A percentile compares a stretch with the other conserved stretches of the same genome.
Conservation (phyloP, 768 basidiomycete species). For the Glaciozyma antarctica region DNA sequence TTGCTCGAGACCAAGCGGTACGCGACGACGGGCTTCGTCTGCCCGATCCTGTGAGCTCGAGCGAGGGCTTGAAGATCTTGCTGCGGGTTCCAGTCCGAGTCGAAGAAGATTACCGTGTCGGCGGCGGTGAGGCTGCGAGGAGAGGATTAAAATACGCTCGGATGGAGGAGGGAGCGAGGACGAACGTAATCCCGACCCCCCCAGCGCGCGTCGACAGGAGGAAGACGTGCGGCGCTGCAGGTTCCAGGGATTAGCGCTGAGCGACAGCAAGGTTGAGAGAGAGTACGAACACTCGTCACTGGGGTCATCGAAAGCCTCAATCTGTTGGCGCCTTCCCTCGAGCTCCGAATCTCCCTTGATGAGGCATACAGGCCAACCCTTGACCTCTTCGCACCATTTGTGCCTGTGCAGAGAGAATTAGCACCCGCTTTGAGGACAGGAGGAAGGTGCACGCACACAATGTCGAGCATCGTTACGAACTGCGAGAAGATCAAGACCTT, state of each 20-base stretch:
- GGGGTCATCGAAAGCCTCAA: slow-evolving; percentile 63
- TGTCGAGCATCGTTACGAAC: slow-evolving; percentile 91
- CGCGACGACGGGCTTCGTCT: slow-evolving; percentile 79
- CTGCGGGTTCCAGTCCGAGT: slow-evolving; percentile 65
- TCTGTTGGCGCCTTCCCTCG: slow-evolving; percentile 36
- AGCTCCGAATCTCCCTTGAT: no score
- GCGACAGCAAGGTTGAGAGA: no score
- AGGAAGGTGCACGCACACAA: slow-evolving; percentile 58
- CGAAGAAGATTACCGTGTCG: slow-evolving; percentile 89
- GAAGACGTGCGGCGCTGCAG: slow-evolving; percentile 49
- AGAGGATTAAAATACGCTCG: no score
- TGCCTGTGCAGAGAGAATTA: slow-evolving; percentile 42
- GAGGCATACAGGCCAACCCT: slow-evolving; percentile 50
- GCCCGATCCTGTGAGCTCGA: slow-evolving; percentile 90
- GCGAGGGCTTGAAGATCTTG: slow-evolving; percentile 79
- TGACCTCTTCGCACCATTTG: slow-evolving; percentile 43
- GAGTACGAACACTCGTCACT: slow-evolving; percentile 48
- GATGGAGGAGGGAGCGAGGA: no score
- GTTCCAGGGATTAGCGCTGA: background rate
- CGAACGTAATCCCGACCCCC: slow-evolving; percentile 60
- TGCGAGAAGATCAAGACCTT: slow-evolving; percentile 58
- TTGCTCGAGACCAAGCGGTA: slow-evolving; percentile 78
- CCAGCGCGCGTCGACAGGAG: slow-evolving; percentile 69
- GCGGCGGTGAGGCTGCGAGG: slow-evolving; percentile 52
- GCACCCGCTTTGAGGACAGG: background rate